Percentiles rank a stretch among this genome's conserved stretches.
phyloP scores from a whole-genome alignment of 1,284 basidiomycete genomes.

The Trichosporon sp. region DNA sequence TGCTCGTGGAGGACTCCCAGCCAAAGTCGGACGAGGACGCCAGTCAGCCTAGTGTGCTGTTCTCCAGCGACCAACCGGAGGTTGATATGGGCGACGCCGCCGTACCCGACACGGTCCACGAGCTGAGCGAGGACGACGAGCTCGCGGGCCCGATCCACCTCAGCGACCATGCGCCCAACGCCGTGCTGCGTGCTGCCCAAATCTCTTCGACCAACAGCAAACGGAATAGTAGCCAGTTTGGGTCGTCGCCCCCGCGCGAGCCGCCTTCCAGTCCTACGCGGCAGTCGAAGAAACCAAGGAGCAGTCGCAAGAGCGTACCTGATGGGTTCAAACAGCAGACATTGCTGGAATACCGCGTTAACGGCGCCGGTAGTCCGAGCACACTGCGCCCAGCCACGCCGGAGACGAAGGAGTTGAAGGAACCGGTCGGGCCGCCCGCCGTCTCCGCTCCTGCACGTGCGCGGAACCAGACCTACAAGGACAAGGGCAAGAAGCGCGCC shows the following conservation, averaged over 20 bases:
- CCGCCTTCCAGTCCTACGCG: neutral
- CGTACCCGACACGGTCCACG: neutral
- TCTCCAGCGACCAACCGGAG: neutral
- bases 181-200: neutral
- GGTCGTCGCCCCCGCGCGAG: neutral
- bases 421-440: no score
- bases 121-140: no score
- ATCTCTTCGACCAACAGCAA: neutral
- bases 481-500: constrained; percentile 11
- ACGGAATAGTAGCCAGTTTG: neutral
- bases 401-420: neutral
- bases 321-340: constrained; percentile 8
- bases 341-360: neutral
- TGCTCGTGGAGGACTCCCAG: constrained; percentile 9
- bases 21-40: neutral
- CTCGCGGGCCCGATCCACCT: neutral
- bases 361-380: neutral
- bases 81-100: neutral
- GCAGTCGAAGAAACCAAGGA: neutral
- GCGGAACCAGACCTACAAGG: neutral
- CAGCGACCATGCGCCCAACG: neutral
- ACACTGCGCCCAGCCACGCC: neutral
- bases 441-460: no score
- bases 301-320: neutral
- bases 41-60: neutral